Percentiles rank a stretch among this genome's conserved stretches.
These are phyloP conservation scores for Lantana camara DNA, from an alignment of 257 asterid genomes.

Conservation along the genomic window DNA sequence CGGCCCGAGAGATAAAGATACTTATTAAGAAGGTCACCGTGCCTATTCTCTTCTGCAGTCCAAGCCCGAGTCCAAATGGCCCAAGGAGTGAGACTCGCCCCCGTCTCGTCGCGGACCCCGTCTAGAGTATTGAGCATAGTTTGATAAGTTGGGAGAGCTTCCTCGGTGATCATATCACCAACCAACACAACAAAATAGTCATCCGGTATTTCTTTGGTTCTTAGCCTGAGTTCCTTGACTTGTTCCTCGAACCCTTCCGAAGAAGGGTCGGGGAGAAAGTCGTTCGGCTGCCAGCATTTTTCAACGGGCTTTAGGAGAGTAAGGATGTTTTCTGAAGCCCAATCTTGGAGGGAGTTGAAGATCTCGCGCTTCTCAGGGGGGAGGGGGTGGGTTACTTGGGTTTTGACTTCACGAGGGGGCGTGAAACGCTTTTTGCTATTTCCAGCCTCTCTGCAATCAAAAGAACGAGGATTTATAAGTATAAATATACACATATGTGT, in stretches of 20 bases:
- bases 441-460: conserved; percentile 37
- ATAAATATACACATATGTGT: too few species aligned
- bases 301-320: conserved; percentile 55
- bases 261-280: conserved; percentile 57
- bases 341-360: conserved; percentile 42
- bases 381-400: conserved; percentile 50
- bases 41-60: conserved; percentile 72
- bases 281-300: conserved; percentile 60
- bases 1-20: conserved; percentile 63
- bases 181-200: conserved; percentile 59
- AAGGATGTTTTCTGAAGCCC: conserved; percentile 54
- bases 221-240: conserved; percentile 47
- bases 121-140: conserved; percentile 64
- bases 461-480: neutral
- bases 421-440: conserved; percentile 44
- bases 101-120: conserved; percentile 57
- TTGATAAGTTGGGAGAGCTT: conserved; percentile 66
- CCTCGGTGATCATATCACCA: conserved; percentile 63
- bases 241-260: conserved; percentile 57
- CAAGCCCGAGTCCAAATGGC: conserved; percentile 68
- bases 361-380: conserved; percentile 63
- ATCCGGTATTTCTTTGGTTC: conserved; percentile 51
- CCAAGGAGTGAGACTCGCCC: conserved; percentile 64
- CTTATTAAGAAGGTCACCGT: conserved; percentile 60
- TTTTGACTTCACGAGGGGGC: conserved; percentile 53